phyloP scores from a whole-genome alignment of 805 yeast species.

The Saccharomycopsis sp. region DNA sequence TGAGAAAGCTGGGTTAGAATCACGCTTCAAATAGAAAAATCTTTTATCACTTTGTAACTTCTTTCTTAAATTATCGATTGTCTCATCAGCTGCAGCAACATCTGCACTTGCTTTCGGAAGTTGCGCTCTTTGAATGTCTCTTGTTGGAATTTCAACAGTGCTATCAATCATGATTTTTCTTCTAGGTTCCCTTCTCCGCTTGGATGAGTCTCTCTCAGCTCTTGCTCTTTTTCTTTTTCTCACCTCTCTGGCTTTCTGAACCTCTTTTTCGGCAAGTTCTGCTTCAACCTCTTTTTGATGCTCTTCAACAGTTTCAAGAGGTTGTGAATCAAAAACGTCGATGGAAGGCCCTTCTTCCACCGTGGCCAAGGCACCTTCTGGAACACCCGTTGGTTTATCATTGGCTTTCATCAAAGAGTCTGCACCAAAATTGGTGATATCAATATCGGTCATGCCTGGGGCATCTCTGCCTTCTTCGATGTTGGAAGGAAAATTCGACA shows the following conservation, averaged over 20 bases:
- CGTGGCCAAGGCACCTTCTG: background rate
- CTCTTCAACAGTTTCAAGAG: constrained; percentile 21
- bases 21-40: constrained; percentile 12
- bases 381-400: background rate
- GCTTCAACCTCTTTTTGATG: no score
- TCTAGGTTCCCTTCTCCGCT: background rate
- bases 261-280: constrained; percentile 7
- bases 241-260: background rate
- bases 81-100: background rate
- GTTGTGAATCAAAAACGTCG: constrained; percentile 22
- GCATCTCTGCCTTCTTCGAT: constrained; percentile 5
- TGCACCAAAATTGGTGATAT: constrained; percentile 19
- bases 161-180: constrained; percentile 20
- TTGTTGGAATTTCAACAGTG: constrained; percentile 22
- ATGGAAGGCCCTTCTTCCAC: no score
- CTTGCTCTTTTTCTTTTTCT: background rate
- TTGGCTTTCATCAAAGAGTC: constrained; percentile 21
- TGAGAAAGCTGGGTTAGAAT: constrained; percentile 7
- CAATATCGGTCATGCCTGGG: no score
- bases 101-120: background rate
- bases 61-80: background rate
- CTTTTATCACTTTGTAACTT: background rate
- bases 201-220: background rate
- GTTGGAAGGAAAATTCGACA: no score
- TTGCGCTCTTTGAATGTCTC: constrained; percentile 18